phyloP scores from a whole-genome alignment of 2,329 filamentous ascomycete genomes.

The Colletotrichum lupini region DNA sequence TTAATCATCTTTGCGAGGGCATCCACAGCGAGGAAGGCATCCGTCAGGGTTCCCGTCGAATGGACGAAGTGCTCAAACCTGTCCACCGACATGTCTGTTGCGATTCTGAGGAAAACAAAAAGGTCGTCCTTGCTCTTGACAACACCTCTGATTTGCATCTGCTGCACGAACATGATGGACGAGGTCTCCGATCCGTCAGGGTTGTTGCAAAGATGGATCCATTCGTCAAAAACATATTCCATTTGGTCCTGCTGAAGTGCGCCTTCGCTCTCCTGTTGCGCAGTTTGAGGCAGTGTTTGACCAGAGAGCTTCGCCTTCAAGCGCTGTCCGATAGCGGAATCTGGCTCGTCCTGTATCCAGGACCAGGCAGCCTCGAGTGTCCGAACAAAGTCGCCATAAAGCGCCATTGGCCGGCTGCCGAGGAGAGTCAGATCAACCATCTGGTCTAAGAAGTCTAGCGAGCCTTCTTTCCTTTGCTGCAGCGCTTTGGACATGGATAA shows the following conservation, averaged over 20 bases:
- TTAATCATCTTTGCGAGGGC: slow-evolving; percentile 84
- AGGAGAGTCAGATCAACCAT: slow-evolving; percentile 84
- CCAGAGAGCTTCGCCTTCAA: slow-evolving; percentile 72
- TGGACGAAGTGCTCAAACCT: slow-evolving; percentile 80
- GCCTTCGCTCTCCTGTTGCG: not conserved
- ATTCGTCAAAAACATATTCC: slow-evolving; percentile 96
- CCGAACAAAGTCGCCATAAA: slow-evolving; percentile 87
- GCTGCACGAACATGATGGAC: slow-evolving; percentile 81
- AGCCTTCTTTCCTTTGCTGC: slow-evolving; percentile 74
- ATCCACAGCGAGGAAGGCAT: slow-evolving; percentile 75
- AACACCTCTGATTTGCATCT: slow-evolving; percentile 80
- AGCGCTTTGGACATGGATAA: slow-evolving; percentile 79
- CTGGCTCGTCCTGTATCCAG: slow-evolving; percentile 82
- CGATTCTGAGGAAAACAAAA: slow-evolving; percentile 81
- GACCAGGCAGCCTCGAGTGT: slow-evolving; percentile 84
- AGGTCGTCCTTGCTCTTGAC: slow-evolving; percentile 82
- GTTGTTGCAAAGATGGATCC: slow-evolving; percentile 85
- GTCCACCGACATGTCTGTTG: slow-evolving; percentile 82
- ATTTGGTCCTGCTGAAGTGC: slow-evolving; percentile 78
- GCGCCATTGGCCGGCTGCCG: slow-evolving; percentile 78
- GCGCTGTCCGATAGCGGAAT: slow-evolving; percentile 71
- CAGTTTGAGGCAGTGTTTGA: slow-evolving; percentile 62
- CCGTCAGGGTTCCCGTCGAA: slow-evolving; percentile 67
- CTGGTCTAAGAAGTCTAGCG: slow-evolving; percentile 82
- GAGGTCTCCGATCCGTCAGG: slow-evolving; percentile 80